Base-by-base conservation (phyloP, 257 asterid species). In the Hygrophila difformis region DNA sequence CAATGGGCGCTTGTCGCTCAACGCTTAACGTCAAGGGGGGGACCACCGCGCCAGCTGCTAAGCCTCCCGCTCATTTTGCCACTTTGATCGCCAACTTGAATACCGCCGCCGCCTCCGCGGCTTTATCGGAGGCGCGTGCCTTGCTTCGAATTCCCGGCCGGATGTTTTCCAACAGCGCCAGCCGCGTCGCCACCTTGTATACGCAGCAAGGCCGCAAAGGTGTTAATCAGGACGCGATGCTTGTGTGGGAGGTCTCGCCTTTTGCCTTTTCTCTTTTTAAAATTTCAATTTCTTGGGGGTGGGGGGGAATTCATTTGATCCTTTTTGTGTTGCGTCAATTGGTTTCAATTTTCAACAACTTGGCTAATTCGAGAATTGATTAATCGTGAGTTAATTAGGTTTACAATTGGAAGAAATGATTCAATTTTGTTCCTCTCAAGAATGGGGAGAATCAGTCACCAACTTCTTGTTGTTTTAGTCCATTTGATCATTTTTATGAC, bases 131-230 rank as follows among this genome's bases (percentile, higher is more conserved):
- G 78, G 94, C 84, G 68, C 75, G 79, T 56, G 67, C 72, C 44
- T 56, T 82, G 77, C 85, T 71, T 47, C 96, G 79, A 57, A 69
- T 68, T 51, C 93, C 85, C 0, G 92, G 96, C 13, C 82, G 98
- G 74, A 49, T 82, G 53, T 60, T 74, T 20, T 73, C 76, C 6
- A 89, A 78, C 67, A 96, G 98, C 26, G 66, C 93, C 1, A 58
- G 76, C 51, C 56, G 62, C 44, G 35, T 77, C 60, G 73, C 94
- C 18, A 63, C 94, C 59, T 65, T 85, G 65, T 73, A 79, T 66
- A 89, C 93, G 43, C 98, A 89, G 61, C 98, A 89, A 59, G 98
- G 98, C 49, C 85, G 75, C 74, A 89, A 89, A 61, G 96, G 98
- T 31, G 71, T 94, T 14, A 89, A 89, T 67, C 98, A 89, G 57